Evolutionary conservation across 768 basidiomycete genomes (phyloP), one percentile per base, ranked within the genome.

Genomic region (Mycena latifolia): DNA sequence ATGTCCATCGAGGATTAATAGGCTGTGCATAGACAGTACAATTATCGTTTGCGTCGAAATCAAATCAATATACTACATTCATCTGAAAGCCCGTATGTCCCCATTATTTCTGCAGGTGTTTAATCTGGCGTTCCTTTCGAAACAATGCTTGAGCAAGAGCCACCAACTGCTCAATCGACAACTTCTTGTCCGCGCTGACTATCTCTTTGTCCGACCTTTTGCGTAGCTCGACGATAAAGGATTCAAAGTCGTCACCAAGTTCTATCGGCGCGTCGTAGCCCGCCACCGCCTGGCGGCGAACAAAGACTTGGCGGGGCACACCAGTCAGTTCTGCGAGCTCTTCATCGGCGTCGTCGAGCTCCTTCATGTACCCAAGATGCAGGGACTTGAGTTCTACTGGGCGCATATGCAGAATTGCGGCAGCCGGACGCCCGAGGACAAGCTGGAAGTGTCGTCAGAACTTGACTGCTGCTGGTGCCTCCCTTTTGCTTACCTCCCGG

Each of bases 1-100:
- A 70, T 70, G 69, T 55, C 69, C 27, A 66, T 70, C 45, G 69
- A 70, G 6, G 69, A 70, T 57, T 70, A 64, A 37, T 25, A 17
- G 46, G 60, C 37, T 60, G 54, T 50, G 48, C 61, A 58, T 58
- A 24, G 51, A 53, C 53, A 60, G 57, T 62, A 61, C 55, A 67
- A 58, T 22, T 24, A 47, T 55, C 59, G 45, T 56, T 61, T 39
- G 58, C 48, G 25, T 53, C 35, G 24, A 61, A 54, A 61, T 52
- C 64, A 48, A 55, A 63, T 58, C 37, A 18, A 39, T 39, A 39
- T 18, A 39, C 14, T 39, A 51, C 43, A 51, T 51, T 48, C 39
- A n/a, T 27, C 17, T 52, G 41, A 41, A 55, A 63, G 14, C 33
- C 33, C 9, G 25, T 41, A 17, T 18, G 31, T 33, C 51, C 37